Percentiles rank a stretch among this genome's conserved stretches.
Evolutionary conservation across 345 rosid species (phyloP).

Genomic region (Dipteronia dyeriana): DNA sequence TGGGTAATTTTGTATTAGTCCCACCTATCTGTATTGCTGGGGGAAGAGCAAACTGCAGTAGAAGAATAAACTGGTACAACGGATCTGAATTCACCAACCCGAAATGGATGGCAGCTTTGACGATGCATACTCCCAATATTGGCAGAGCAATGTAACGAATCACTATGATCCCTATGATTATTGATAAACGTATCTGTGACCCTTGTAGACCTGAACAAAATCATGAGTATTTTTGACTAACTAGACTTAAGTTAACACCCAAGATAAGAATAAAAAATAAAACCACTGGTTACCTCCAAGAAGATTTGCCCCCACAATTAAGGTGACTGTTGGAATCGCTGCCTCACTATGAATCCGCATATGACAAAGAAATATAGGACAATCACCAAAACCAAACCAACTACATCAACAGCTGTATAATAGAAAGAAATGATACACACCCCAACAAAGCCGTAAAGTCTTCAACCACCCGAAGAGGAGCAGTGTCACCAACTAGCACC

Average conservation of each 20-base stretch:
- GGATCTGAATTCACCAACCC: slow-evolving; percentile 41
- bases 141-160: slow-evolving; percentile 43
- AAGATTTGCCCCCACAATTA: slow-evolving; percentile 56
- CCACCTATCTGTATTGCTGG: slow-evolving; percentile 58
- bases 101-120: slow-evolving; percentile 35
- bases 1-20: not conserved
- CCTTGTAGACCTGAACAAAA: slow-evolving; percentile 49
- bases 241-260: not conserved
- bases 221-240: not conserved
- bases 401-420: not conserved
- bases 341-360: slow-evolving; percentile 34
- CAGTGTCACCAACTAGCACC: slow-evolving; percentile 29
- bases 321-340: slow-evolving; percentile 42
- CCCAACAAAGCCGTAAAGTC: slow-evolving; percentile 32
- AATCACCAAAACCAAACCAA: not conserved
- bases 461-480: slow-evolving; percentile 36
- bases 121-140: slow-evolving; percentile 30
- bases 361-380: not conserved
- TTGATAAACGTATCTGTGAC: slow-evolving; percentile 19
- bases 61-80: slow-evolving; percentile 49
- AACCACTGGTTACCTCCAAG: slow-evolving; percentile 24
- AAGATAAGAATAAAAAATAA: not conserved
- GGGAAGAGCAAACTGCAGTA: slow-evolving; percentile 56
- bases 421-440: slow-evolving; percentile 11
- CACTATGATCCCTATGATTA: slow-evolving; percentile 38